Evolutionary conservation across 2,329 filamentous ascomycete species (phyloP).

Genomic region (Simplicillium sp.): DNA sequence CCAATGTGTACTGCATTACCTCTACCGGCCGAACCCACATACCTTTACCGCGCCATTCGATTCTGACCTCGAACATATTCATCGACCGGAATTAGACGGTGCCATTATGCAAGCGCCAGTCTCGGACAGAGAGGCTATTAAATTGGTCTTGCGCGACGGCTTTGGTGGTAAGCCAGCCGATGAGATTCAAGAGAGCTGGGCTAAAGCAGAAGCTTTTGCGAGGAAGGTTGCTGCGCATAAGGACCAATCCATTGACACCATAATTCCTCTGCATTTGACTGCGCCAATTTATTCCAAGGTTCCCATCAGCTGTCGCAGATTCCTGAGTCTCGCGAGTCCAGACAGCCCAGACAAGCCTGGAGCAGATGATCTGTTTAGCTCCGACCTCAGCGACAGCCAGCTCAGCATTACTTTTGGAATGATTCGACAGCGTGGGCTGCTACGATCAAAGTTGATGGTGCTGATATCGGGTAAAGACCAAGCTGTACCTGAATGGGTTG

Average conservation of each 20-base stretch:
- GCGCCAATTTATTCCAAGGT: conserved; percentile 18
- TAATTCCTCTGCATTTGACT: conserved; percentile 22
- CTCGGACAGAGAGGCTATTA: conserved; percentile 47
- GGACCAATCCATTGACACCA: conserved; percentile 14
- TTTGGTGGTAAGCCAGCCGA: conserved; percentile 16
- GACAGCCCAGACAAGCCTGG: conserved; percentile 37
- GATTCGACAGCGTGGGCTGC: conserved; percentile 22
- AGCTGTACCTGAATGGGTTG: conserved; percentile 28
- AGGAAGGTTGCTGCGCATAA: conserved; percentile 13
- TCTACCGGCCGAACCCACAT: conserved; percentile 31
- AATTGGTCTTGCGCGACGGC: conserved; percentile 22
- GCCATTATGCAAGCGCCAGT: conserved; percentile 55
- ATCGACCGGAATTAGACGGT: conserved; percentile 41
- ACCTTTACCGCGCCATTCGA: conserved; percentile 12
- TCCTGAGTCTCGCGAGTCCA: conserved; percentile 35
- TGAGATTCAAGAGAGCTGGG: conserved; percentile 21
- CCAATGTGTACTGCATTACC: conserved; percentile 57
- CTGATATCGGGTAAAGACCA: conserved; percentile 36
- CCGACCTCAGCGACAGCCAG: conserved; percentile 41
- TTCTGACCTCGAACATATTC: conserved; percentile 18
- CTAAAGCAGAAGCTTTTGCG: conserved; percentile 25
- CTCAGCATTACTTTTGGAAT: conserved; percentile 46
- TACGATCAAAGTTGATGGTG: conserved; percentile 28
- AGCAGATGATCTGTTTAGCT: conserved; percentile 58
- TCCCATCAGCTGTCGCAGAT: conserved; percentile 17